Percentiles rank a stretch among this genome's conserved stretches.
These are phyloP conservation scores for Austroboletus niveus DNA, from an alignment of 1,284 basidiomycete genomes.

Conservation along the genomic window DNA sequence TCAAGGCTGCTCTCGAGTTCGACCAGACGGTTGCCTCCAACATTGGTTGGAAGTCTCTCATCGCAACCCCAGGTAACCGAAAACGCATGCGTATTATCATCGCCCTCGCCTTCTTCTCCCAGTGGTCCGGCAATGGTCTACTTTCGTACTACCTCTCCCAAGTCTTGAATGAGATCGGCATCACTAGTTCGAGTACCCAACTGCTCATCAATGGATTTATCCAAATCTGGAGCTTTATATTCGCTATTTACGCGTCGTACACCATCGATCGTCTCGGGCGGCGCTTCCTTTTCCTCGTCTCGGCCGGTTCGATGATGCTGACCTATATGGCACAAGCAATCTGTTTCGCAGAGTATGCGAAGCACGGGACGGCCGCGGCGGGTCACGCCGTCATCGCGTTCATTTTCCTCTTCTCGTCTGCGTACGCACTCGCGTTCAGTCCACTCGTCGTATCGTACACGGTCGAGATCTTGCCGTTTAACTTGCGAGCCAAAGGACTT, in stretches of 20 bases:
- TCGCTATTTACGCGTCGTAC: slow-evolving; percentile 52
- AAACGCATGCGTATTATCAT: slow-evolving; percentile 63
- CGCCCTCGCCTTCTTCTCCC: slow-evolving; percentile 66
- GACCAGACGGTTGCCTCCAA: background rate
- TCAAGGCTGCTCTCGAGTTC: slow-evolving; percentile 61
- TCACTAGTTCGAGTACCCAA: slow-evolving; percentile 37
- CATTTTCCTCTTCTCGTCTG: slow-evolving; percentile 70
- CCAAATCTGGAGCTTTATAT: slow-evolving; percentile 66
- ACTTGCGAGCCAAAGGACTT: slow-evolving; percentile 70
- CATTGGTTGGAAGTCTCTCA: background rate
- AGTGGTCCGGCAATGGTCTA: slow-evolving; percentile 43
- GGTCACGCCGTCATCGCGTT: slow-evolving; percentile 70
- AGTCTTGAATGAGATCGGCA: slow-evolving; percentile 67
- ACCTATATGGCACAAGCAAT: background rate
- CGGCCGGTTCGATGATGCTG: background rate
- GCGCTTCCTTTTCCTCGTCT: background rate
- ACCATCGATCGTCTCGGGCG: slow-evolving; percentile 44
- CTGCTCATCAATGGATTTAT: slow-evolving; percentile 72
- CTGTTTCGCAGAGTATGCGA: slow-evolving; percentile 59
- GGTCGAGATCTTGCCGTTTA: too few species aligned
- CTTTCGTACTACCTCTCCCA: slow-evolving; percentile 67
- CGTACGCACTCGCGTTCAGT: slow-evolving; percentile 35
- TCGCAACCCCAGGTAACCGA: slow-evolving; percentile 40
- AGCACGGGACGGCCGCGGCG: slow-evolving; percentile 39
- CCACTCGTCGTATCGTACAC: too few species aligned